These are phyloP conservation scores for Pythium phragmitis DNA, from an alignment of 352 stramenopile species.

Conservation along the genomic window DNA sequence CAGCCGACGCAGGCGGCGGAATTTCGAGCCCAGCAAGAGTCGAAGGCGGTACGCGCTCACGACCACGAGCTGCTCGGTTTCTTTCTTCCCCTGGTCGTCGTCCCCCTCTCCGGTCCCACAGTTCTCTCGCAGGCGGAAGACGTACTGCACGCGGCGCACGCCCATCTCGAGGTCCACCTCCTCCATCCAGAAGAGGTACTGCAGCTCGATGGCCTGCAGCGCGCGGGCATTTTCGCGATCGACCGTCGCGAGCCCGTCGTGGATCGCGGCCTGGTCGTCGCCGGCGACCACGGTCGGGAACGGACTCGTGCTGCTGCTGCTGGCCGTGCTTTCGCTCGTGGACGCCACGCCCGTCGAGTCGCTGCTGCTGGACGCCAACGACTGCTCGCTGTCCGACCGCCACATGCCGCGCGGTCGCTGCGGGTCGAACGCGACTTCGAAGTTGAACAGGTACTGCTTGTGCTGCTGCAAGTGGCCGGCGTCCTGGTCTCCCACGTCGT, in stretches of 20 bases:
- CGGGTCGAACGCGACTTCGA: slow-evolving; percentile 62
- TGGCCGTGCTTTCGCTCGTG: slow-evolving; percentile 14
- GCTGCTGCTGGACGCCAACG: slow-evolving; percentile 21
- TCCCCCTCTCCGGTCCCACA: neutral
- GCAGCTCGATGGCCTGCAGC: slow-evolving; percentile 41
- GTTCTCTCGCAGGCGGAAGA: slow-evolving; percentile 34
- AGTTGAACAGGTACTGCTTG: slow-evolving; percentile 84
- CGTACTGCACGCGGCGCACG: slow-evolving; percentile 64
- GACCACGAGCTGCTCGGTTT: slow-evolving; percentile 35
- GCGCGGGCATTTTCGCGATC: slow-evolving; percentile 44
- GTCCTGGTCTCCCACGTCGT: slow-evolving; percentile 37
- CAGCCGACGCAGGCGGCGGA: slow-evolving; percentile 25
- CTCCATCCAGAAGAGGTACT: slow-evolving; percentile 74
- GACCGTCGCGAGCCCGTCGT: slow-evolving; percentile 34
- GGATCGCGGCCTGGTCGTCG: slow-evolving; percentile 27
- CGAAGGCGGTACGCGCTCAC: slow-evolving; percentile 68
- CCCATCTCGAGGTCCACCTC: slow-evolving; percentile 62
- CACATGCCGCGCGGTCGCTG: slow-evolving; percentile 2
- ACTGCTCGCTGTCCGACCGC: slow-evolving; percentile 27
- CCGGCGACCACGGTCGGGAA: neutral
- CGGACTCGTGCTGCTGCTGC: slow-evolving; percentile 2
- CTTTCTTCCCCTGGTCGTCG: slow-evolving; percentile 19
- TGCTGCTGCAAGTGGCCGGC: slow-evolving; percentile 45
- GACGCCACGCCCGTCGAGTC: slow-evolving; percentile 12
- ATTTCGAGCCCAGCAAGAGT: slow-evolving; percentile 36